Percentiles rank a stretch among this genome's conserved stretches.
These are phyloP conservation scores for Trichoderma gracile DNA, from an alignment of 2,329 filamentous ascomycete species.

Conservation along the genomic window DNA sequence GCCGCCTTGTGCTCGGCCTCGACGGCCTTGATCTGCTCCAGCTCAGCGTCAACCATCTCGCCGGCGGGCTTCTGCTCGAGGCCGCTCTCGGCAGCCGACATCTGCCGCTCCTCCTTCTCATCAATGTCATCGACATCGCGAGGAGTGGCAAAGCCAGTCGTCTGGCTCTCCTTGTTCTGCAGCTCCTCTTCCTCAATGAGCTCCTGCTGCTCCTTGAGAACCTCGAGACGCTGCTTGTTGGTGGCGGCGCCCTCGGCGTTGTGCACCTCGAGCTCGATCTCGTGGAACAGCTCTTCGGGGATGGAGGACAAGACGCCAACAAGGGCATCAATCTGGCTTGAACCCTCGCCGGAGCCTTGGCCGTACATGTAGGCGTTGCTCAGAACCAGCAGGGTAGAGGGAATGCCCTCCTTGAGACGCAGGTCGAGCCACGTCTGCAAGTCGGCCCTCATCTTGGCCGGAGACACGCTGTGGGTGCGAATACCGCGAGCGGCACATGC, in stretches of 20 bases:
- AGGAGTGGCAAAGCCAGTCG: constrained; percentile 70
- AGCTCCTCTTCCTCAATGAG: constrained; percentile 96
- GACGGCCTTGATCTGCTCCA: constrained; percentile 43
- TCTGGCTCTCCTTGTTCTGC: constrained; percentile 80
- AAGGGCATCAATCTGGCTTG: constrained; percentile 87
- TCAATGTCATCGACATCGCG: constrained; percentile 92
- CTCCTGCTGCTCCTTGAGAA: constrained; percentile 97
- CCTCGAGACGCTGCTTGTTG: constrained; percentile 98
- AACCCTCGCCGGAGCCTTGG: constrained; percentile 83
- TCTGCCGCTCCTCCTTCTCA: constrained; percentile 77
- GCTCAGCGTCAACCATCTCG: constrained; percentile 59
- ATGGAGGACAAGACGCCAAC: constrained; percentile 91
- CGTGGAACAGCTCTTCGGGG: constrained; percentile 97
- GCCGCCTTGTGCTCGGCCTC: constrained; percentile 34
- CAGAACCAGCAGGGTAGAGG: constrained; percentile 89
- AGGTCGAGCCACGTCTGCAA: constrained; percentile 93
- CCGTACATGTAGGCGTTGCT: constrained; percentile 98
- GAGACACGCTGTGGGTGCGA: constrained; percentile 87
- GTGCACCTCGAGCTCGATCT: constrained; percentile 98
- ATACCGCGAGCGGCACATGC: constrained; percentile 91
- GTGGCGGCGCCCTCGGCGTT: constrained; percentile 95
- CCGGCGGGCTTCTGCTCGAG: constrained; percentile 51
- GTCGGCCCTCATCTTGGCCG: constrained; percentile 83
- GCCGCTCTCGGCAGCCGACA: constrained; percentile 50
- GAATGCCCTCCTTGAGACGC: constrained; percentile 89